A percentile compares a stretch with the other conserved stretches of the same genome.
These are phyloP conservation scores for Zhuliangozyma blackwelliae DNA, from an alignment of 1,139 yeast genomes.

Conservation along the genomic window DNA sequence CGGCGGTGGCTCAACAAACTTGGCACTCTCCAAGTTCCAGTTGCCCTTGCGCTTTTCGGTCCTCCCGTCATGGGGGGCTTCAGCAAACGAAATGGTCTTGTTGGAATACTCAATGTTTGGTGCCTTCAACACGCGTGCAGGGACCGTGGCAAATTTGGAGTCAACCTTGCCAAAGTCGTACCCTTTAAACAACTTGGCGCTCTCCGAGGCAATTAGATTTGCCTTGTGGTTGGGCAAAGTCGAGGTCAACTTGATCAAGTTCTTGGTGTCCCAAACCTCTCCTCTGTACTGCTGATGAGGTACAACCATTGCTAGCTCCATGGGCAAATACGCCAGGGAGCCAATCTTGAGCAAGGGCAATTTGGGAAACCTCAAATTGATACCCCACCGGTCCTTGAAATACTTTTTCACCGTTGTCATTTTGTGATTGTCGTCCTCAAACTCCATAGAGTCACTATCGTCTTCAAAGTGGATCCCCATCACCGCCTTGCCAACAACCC, in stretches of 20 bases:
- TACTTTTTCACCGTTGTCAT: constrained; percentile 6
- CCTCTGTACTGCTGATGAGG: constrained; percentile 11
- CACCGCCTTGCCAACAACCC: constrained; percentile 6
- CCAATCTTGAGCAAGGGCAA: constrained; percentile 11
- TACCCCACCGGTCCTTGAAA: constrained; percentile 7
- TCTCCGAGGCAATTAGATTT: constrained; percentile 6
- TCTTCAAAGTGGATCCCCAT: constrained; percentile 8
- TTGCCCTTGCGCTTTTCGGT: constrained; percentile 10
- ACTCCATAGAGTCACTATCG: constrained; percentile 7
- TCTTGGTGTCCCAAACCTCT: constrained; percentile 10
- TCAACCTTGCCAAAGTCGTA: constrained; percentile 10
- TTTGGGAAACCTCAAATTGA: constrained; percentile 7
- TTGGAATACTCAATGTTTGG: constrained; percentile 10
- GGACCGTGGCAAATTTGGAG: constrained; percentile 8
- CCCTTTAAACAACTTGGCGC: constrained; percentile 4
- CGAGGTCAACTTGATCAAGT: constrained; percentile 8
- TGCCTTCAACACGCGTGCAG: constrained; percentile 11
- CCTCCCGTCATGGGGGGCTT: constrained; percentile 7
- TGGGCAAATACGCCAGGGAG: constrained; percentile 9
- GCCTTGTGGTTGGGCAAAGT: constrained; percentile 10
- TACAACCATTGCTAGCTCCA: constrained; percentile 10
- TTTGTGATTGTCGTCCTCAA: constrained; percentile 8
- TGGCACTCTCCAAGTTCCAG: constrained; percentile 10
- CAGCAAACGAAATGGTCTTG: constrained; percentile 5
- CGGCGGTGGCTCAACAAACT: constrained; percentile 7